phyloP scores from a whole-genome alignment of 208 protist species.

The Wallacemonas sp. region DNA sequence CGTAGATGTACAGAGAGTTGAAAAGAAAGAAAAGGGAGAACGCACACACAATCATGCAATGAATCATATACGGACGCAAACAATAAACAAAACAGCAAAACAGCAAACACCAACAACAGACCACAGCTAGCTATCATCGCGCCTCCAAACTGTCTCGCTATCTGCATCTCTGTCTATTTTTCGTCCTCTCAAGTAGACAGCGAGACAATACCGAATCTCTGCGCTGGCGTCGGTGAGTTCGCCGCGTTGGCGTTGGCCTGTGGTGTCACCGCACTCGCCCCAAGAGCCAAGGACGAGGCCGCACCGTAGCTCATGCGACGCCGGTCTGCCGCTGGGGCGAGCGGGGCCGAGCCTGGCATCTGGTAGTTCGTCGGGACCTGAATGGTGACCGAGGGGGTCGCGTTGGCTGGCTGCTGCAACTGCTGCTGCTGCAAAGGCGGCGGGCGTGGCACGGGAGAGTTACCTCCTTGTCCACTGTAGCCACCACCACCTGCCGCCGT shows the following conservation, averaged over 20 bases:
- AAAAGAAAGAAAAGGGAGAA: constrained; percentile 6
- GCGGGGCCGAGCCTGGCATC: not conserved
- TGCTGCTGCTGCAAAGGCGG: constrained; percentile 9
- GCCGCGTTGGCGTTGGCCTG: not conserved
- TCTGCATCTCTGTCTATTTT: not conserved
- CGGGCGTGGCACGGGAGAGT: not conserved
- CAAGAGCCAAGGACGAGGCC: not conserved
- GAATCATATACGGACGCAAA: not conserved
- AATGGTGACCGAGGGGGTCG: not conserved
- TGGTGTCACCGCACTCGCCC: not conserved
- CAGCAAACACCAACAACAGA: too few species aligned
- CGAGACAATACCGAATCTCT: constrained; percentile 42
- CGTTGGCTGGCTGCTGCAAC: constrained; percentile 2
- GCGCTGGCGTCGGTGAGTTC: constrained; percentile 4
- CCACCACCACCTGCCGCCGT: not conserved
- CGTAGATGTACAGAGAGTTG: constrained; percentile 9
- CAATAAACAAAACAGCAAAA: too few species aligned
- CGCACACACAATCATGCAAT: not conserved
- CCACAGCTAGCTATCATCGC: too few species aligned
- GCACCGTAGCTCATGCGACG: constrained; percentile 2
- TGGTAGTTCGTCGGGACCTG: constrained; percentile 12
- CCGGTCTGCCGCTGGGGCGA: not conserved
- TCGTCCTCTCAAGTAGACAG: constrained; percentile 12
- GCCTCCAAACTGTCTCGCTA: too few species aligned
- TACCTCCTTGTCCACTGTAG: not conserved